Base-by-base conservation (phyloP, 2,329 filamentous ascomycete species). In the Penicillium sp. region DNA sequence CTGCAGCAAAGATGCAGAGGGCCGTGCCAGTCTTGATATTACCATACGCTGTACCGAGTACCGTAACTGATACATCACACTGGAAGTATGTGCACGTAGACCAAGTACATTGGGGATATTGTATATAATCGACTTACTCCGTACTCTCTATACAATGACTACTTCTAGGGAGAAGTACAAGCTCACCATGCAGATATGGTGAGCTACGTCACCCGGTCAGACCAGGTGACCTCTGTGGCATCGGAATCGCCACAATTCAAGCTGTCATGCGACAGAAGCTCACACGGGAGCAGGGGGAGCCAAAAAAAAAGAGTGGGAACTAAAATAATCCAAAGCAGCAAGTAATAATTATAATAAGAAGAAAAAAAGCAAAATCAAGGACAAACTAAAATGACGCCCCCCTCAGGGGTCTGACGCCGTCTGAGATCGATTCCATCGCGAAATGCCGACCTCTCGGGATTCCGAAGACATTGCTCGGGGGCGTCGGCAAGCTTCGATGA, bases 181-280 rank as follows among this genome's bases (percentile, higher is more conserved):
- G 34, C 34, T 36, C 13, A 14, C 13, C 13, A 36, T 36, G 31
- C 31, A 34, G 31, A 34, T 4, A 34, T 10, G 10, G 6, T 6
- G 7, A 36, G 34, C 13, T 36, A 36, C 51, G 47, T 53, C 51
- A 53, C 51, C 50, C 22, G 45, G 43, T 34, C 16, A 13, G 24
- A 49, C 21, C 50, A 53, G 45, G 45, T 53, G 51, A 53, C 51
- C 50, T 27, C 34, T 31, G 38, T 42, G 46, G 38, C 46, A 34
- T 53, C 45, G 18, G 16, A 53, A 50, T 53, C 46, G 51, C 51
- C 51, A 53, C 45, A 45, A 27, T 47, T 43, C 29, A n/a, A 49
- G 8, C 16, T 47, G 50, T 53, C 51, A 53, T 50, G 51, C 51
- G 51, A 53, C 46, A 32, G 27, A 5, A 16, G 13, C 29, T 41